Evolutionary conservation across 345 rosid genomes (phyloP).

Genomic region (Iberis pinnata): DNA sequence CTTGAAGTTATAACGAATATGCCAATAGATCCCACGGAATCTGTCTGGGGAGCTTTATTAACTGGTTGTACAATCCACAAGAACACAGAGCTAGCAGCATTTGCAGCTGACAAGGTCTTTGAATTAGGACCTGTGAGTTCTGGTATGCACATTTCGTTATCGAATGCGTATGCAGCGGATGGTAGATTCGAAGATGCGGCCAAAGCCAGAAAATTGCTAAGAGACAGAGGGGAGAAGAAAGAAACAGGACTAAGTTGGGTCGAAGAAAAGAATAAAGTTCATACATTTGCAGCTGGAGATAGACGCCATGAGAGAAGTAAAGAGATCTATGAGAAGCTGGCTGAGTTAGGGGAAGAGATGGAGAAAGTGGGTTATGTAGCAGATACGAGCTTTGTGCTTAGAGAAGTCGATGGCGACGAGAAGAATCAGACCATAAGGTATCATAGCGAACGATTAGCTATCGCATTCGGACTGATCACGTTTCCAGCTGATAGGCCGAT

Average conservation of each 20-base stretch:
- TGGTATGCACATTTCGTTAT: slow-evolving; percentile 59
- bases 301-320: slow-evolving; percentile 42
- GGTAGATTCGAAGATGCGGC: slow-evolving; percentile 86
- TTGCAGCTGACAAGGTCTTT: slow-evolving; percentile 64
- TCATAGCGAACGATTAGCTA: slow-evolving; percentile 78
- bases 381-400: slow-evolving; percentile 73
- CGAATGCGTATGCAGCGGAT: slow-evolving; percentile 86
- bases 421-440: slow-evolving; percentile 64
- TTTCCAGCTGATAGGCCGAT: slow-evolving; percentile 57
- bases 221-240: slow-evolving; percentile 77
- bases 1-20: slow-evolving; percentile 44
- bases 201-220: slow-evolving; percentile 64
- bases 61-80: slow-evolving; percentile 72
- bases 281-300: slow-evolving; percentile 81
- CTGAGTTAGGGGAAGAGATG: slow-evolving; percentile 71
- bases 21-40: slow-evolving; percentile 70
- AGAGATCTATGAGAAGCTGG: slow-evolving; percentile 66
- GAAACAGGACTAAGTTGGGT: slow-evolving; percentile 94
- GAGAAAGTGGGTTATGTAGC: slow-evolving; percentile 77
- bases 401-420: slow-evolving; percentile 61
- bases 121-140: slow-evolving; percentile 62
- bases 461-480: slow-evolving; percentile 64
- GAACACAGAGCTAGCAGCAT: slow-evolving; percentile 66
- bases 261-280: slow-evolving; percentile 77
- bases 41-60: slow-evolving; percentile 82